These are phyloP conservation scores for Corymbia maculata DNA, from an alignment of 345 rosid genomes.

Conservation along the genomic window DNA sequence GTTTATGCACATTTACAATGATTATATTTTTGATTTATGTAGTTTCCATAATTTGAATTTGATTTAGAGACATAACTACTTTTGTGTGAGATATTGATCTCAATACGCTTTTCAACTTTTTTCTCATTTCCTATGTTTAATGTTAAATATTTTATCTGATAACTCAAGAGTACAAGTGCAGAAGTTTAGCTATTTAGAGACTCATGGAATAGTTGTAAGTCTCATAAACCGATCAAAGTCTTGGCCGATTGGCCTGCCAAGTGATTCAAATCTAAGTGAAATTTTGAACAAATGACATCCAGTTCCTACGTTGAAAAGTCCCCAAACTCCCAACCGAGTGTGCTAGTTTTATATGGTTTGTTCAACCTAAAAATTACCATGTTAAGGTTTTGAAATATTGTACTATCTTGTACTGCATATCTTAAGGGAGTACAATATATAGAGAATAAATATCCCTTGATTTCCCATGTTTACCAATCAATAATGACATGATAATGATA, in stretches of 20 bases:
- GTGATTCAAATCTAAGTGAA: neutral
- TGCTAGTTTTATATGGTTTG: neutral
- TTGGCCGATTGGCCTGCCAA: neutral
- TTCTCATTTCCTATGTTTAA: neutral
- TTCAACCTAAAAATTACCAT: neutral
- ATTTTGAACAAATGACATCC: neutral
- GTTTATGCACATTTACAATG: neutral
- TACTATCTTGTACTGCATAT: neutral
- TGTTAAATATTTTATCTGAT: neutral
- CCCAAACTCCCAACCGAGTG: neutral
- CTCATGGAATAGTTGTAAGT: neutral
- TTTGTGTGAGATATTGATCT: neutral
- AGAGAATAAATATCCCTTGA: neutral
- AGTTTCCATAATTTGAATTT: neutral
- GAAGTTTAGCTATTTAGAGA: neutral
- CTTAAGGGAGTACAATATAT: neutral
- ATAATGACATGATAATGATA: neutral
- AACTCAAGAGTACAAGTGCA: fast-evolving
- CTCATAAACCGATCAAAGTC: neutral
- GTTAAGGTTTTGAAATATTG: neutral
- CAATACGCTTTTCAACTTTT: neutral
- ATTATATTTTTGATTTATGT: neutral
- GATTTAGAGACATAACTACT: neutral
- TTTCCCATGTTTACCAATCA: neutral
- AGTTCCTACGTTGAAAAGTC: neutral